These are phyloP conservation scores for Clarireedia sp. DNA, from an alignment of 2,329 filamentous ascomycete genomes.

Conservation along the genomic window DNA sequence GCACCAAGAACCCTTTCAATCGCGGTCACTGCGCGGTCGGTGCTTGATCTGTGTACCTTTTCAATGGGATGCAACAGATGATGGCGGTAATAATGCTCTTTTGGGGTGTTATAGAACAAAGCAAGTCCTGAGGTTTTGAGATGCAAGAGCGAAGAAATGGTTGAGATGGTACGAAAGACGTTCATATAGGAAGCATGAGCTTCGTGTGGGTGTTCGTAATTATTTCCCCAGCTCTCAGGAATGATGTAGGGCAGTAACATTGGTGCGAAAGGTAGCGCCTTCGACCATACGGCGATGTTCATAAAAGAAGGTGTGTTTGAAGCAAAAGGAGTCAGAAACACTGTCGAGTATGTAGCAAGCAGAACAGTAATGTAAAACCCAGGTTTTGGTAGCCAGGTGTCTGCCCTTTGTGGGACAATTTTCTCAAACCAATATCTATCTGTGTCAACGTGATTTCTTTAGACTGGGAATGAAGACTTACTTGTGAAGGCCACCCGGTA, in stretches of 20 bases:
- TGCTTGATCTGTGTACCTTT: conserved; percentile 35
- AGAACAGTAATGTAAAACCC: conserved; percentile 31
- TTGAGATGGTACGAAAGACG: conserved; percentile 41
- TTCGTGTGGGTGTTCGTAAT: conserved; percentile 33
- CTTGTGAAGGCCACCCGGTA: not conserved
- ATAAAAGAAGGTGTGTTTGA: conserved; percentile 36
- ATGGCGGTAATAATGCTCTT: conserved; percentile 41
- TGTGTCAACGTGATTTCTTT: conserved; percentile 11
- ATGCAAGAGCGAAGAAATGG: conserved; percentile 38
- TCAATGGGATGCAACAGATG: conserved; percentile 40
- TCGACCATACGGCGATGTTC: conserved; percentile 28
- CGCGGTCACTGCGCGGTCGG: conserved; percentile 39
- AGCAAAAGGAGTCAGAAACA: conserved; percentile 34
- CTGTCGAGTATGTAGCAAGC: conserved; percentile 30
- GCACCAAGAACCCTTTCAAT: conserved; percentile 40
- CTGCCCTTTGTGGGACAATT: conserved; percentile 35
- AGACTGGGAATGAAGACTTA: not conserved
- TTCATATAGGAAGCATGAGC: conserved; percentile 36
- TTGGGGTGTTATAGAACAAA: conserved; percentile 40
- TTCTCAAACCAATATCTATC: conserved; percentile 29
- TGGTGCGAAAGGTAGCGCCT: conserved; percentile 38
- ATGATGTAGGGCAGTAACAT: conserved; percentile 39
- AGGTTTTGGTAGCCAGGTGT: conserved; percentile 37
- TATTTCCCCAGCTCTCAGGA: conserved; percentile 41
- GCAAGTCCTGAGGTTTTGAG: conserved; percentile 36